These are phyloP conservation scores for Dothideomycetes sp. DNA, from an alignment of 2,329 filamentous ascomycete genomes.

Conservation along the genomic window DNA sequence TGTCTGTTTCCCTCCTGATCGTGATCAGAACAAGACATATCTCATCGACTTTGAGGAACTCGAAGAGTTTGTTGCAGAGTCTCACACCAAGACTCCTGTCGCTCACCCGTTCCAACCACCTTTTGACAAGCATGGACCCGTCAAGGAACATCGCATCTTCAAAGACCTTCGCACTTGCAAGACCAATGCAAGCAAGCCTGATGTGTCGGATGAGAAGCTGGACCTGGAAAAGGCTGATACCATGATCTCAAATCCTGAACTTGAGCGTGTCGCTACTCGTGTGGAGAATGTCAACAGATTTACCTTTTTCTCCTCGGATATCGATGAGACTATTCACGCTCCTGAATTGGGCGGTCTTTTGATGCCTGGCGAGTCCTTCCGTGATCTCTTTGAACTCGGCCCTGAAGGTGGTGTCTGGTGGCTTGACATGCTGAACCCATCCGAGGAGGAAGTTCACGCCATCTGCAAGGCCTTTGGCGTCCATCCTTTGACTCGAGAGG, in stretches of 20 bases:
- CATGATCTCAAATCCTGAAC: conserved; percentile 21
- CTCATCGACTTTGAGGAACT: conserved; percentile 88
- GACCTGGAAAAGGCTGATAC: conserved; percentile 29
- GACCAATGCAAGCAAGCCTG: conserved; percentile 21
- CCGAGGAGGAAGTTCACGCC: conserved; percentile 75
- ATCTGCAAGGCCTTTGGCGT: conserved; percentile 93
- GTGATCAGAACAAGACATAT: conserved; percentile 64
- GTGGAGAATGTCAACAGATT: conserved; percentile 58
- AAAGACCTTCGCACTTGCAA: conserved; percentile 46
- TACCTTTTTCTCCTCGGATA: conserved; percentile 93
- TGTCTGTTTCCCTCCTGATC: conserved; percentile 75
- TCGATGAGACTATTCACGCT: conserved; percentile 87
- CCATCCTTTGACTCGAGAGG: conserved; percentile 90
- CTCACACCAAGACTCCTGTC: conserved; percentile 38
- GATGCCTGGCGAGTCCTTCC: conserved; percentile 80
- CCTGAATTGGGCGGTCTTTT: conserved; percentile 80
- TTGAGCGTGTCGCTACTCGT: conserved; percentile 20
- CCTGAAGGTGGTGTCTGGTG: conserved; percentile 86
- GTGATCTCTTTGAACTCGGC: conserved; percentile 70
- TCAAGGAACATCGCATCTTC: conserved; percentile 42
- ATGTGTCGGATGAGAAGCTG: conserved; percentile 25
- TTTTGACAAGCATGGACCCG: conserved; percentile 18
- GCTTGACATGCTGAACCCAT: conserved; percentile 88
- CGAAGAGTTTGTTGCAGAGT: conserved; percentile 74
- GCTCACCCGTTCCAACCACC: conserved; percentile 30